phyloP scores from a whole-genome alignment of 257 asterid genomes.

The Solanum boliviense region DNA sequence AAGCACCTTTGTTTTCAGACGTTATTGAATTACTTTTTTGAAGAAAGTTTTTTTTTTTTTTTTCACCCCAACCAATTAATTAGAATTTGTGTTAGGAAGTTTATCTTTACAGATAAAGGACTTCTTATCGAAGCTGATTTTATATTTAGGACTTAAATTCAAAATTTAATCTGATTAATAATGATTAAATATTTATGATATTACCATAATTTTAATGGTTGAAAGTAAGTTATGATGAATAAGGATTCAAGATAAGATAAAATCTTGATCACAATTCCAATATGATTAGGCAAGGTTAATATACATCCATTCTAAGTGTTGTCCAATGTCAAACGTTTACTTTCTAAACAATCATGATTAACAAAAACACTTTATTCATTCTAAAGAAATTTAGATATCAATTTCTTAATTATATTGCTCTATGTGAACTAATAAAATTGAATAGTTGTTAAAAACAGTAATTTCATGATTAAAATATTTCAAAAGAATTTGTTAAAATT shows the following conservation, averaged over 20 bases:
- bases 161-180: no score
- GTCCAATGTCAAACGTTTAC: neutral
- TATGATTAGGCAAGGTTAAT: neutral
- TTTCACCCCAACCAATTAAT: neutral
- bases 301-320: neutral
- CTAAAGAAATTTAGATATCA: neutral
- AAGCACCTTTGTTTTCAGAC: neutral
- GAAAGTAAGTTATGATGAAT: neutral
- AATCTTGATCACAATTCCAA: neutral
- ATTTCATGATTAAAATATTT: neutral
- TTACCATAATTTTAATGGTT: neutral
- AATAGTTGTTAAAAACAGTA: neutral
- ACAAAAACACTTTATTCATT: neutral
- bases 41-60: neutral
- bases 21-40: neutral
- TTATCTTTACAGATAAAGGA: no score
- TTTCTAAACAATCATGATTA: no score
- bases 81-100: no score
- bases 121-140: no score
- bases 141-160: fast-evolving
- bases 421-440: neutral
- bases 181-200: no score
- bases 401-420: neutral
- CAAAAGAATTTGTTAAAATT: neutral
- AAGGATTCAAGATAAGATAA: neutral